Conservation (phyloP, 2,329 filamentous ascomycete species). For the Diaporthe velutina region DNA sequence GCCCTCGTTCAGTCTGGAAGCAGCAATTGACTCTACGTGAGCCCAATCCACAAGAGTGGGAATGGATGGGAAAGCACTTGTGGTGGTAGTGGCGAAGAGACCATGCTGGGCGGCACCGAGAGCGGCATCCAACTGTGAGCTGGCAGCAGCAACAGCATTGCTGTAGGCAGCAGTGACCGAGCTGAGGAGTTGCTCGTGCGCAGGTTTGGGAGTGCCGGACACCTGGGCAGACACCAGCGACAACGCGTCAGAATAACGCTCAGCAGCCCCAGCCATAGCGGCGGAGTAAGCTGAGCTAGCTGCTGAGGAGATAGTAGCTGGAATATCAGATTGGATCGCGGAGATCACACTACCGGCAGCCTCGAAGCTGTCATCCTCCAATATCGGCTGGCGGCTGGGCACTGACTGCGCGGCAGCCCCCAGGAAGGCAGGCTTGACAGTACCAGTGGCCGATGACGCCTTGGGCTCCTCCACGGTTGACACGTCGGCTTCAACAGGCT, state of each 20-base stretch:
- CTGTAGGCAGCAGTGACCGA: slow-evolving; percentile 79
- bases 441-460: slow-evolving; percentile 45
- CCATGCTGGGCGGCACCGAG: slow-evolving; percentile 65
- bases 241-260: slow-evolving; percentile 76
- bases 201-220: slow-evolving; percentile 76
- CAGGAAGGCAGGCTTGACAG: slow-evolving; percentile 62
- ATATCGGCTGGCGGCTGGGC: slow-evolving; percentile 60
- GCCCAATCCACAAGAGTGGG: slow-evolving; percentile 61
- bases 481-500: slow-evolving; percentile 33
- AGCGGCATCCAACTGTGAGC: slow-evolving; percentile 67
- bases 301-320: slow-evolving; percentile 44
- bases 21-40: slow-evolving; percentile 73
- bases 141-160: slow-evolving; percentile 73
- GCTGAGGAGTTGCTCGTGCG: slow-evolving; percentile 76
- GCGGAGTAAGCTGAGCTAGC: slow-evolving; percentile 67
- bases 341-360: slow-evolving; percentile 53
- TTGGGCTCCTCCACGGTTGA: slow-evolving; percentile 40
- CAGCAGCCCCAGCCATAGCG: slow-evolving; percentile 75
- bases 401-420: slow-evolving; percentile 66
- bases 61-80: slow-evolving; percentile 50
- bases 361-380: slow-evolving; percentile 61
- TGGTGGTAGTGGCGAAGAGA: slow-evolving; percentile 62
- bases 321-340: slow-evolving; percentile 50
- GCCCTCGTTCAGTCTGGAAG: slow-evolving; percentile 78
- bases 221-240: slow-evolving; percentile 76